A percentile compares a stretch with the other conserved stretches of the same genome.
Conservation (phyloP, 2,329 filamentous ascomycete species). For the Aspergillus sp. region DNA sequence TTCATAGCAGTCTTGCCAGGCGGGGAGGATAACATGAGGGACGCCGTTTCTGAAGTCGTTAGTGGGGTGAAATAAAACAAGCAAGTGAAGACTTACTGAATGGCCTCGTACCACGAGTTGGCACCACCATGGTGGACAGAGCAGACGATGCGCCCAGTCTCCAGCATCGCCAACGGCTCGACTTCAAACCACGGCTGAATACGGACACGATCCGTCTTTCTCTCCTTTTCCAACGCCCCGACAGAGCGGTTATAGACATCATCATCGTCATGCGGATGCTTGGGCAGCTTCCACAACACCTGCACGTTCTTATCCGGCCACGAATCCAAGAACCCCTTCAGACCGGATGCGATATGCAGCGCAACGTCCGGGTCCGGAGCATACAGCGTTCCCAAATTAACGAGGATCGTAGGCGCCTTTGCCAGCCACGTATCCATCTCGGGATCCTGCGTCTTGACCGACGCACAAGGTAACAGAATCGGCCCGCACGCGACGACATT, state of each 20-base stretch:
- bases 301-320: slow-evolving; percentile 21
- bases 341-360: slow-evolving; percentile 33
- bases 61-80: background rate
- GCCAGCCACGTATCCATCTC: slow-evolving; percentile 42
- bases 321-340: slow-evolving; percentile 32
- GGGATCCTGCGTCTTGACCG: slow-evolving; percentile 36
- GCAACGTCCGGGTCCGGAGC: slow-evolving; percentile 29
- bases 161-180: slow-evolving; percentile 32
- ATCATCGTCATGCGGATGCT: slow-evolving; percentile 15
- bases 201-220: slow-evolving; percentile 28
- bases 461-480: slow-evolving; percentile 33
- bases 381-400: slow-evolving; percentile 45
- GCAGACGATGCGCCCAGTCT: slow-evolving; percentile 34
- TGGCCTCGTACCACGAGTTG: slow-evolving; percentile 43
- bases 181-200: slow-evolving; percentile 41
- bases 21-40: slow-evolving; percentile 41
- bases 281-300: slow-evolving; percentile 37
- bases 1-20: slow-evolving; percentile 43
- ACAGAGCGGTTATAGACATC: slow-evolving; percentile 15
- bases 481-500: slow-evolving; percentile 46
- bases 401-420: slow-evolving; percentile 41
- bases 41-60: slow-evolving; percentile 31
- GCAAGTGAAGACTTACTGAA: slow-evolving; percentile 26
- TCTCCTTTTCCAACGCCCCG: slow-evolving; percentile 16
- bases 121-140: slow-evolving; percentile 44